phyloP scores from a whole-genome alignment of 805 yeast species.

The Metschnikowia baotianmanensis region DNA sequence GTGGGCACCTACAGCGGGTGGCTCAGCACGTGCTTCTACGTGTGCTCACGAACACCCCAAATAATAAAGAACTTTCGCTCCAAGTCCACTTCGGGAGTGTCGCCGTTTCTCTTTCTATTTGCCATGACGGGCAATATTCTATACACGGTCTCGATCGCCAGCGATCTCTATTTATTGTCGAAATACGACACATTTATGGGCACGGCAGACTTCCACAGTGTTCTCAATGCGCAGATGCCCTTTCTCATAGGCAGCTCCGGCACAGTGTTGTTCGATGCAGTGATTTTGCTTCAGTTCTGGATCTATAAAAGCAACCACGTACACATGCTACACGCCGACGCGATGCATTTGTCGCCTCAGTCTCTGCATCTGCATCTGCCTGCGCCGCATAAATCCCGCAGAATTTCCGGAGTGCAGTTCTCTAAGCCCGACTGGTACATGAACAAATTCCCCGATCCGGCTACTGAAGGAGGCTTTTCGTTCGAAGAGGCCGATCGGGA shows the following conservation, averaged over 20 bases:
- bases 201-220: slow-evolving; percentile 12
- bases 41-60: slow-evolving; percentile 37
- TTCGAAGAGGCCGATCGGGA: slow-evolving; percentile 2
- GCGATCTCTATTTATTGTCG: slow-evolving; percentile 28
- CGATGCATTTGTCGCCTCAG: background rate
- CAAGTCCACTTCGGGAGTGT: slow-evolving; percentile 35
- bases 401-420: slow-evolving; percentile 20
- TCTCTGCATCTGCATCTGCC: background rate
- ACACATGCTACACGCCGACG: background rate
- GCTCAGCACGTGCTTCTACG: slow-evolving; percentile 31
- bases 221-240: slow-evolving; percentile 21
- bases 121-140: slow-evolving; percentile 37
- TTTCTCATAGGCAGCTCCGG: slow-evolving; percentile 24
- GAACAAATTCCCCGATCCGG: slow-evolving; percentile 14
- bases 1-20: slow-evolving; percentile 34
- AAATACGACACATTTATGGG: slow-evolving; percentile 16
- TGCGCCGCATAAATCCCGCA: background rate
- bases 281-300: slow-evolving; percentile 36
- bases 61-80: slow-evolving; percentile 29
- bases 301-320: slow-evolving; percentile 10
- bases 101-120: slow-evolving; percentile 33
- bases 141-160: slow-evolving; percentile 33
- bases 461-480: background rate
- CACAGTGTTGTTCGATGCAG: slow-evolving; percentile 27
- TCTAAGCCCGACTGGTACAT: slow-evolving; percentile 42